Conservation (phyloP, 1,139 yeast species). For the Nakaseomyces nivariensis region DNA sequence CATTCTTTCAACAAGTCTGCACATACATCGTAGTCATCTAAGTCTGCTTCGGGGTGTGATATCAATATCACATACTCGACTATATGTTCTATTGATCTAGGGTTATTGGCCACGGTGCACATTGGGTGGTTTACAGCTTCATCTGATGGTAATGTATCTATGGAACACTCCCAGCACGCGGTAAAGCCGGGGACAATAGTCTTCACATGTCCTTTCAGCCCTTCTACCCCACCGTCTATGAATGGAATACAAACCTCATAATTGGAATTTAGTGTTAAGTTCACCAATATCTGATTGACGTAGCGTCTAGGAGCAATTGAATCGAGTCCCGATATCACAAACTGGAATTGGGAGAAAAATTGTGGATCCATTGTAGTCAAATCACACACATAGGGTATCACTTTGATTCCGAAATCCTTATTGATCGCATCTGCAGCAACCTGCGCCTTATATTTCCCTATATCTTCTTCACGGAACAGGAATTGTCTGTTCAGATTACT, state of each 20-base stretch:
- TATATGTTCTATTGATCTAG: slow-evolving; percentile 89
- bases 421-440: slow-evolving; percentile 62
- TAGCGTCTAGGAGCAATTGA: slow-evolving; percentile 85
- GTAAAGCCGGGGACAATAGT: slow-evolving; percentile 77
- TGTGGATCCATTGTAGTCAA: slow-evolving; percentile 62
- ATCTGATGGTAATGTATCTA: slow-evolving; percentile 57
- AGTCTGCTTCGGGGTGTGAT: slow-evolving; percentile 68
- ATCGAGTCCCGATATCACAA: slow-evolving; percentile 83
- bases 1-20: slow-evolving; percentile 56
- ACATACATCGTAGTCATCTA: slow-evolving; percentile 61
- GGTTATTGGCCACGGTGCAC: slow-evolving; percentile 91
- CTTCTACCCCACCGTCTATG: slow-evolving; percentile 95
- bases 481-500: slow-evolving; percentile 89
- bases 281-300: slow-evolving; percentile 70
- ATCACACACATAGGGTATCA: slow-evolving; percentile 47
- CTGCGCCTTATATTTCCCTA: slow-evolving; percentile 72
- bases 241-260: slow-evolving; percentile 61
- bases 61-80: slow-evolving; percentile 82
- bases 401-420: slow-evolving; percentile 29
- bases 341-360: slow-evolving; percentile 59
- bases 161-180: slow-evolving; percentile 88
- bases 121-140: slow-evolving; percentile 58
- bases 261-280: slow-evolving; percentile 45
- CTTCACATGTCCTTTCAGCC: slow-evolving; percentile 85
- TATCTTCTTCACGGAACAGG: slow-evolving; percentile 59